Percentiles rank a stretch among this genome's conserved stretches.
phyloP scores from a whole-genome alignment of 2,329 filamentous ascomycete species.

The Exophiala alcalophila region DNA sequence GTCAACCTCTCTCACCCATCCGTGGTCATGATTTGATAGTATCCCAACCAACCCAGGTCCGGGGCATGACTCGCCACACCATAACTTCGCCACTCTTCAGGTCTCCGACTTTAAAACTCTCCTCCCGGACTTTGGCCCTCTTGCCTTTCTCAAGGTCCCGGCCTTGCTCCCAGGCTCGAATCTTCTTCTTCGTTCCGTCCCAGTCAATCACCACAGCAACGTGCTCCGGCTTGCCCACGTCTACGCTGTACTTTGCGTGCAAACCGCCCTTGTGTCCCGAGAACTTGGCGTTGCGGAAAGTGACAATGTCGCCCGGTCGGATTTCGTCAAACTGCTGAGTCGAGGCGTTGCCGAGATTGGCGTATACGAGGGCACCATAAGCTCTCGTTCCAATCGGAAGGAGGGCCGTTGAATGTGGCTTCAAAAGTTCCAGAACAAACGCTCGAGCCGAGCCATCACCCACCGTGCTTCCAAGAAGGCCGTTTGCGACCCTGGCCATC shows the following conservation, averaged over 20 bases:
- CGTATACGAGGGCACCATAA: constrained; percentile 89
- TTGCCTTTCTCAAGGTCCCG: constrained; percentile 90
- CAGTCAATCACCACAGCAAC: constrained; percentile 91
- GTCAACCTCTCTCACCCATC: not conserved
- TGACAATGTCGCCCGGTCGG: constrained; percentile 85
- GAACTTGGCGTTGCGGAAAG: constrained; percentile 87
- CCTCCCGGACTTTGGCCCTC: constrained; percentile 86
- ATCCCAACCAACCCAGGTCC: constrained; percentile 90
- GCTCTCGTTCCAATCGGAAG: constrained; percentile 81
- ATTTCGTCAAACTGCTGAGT: constrained; percentile 91
- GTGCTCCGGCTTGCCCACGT: constrained; percentile 85
- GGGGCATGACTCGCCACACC: constrained; percentile 93
- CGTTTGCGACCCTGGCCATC: constrained; percentile 66
- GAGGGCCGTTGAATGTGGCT: constrained; percentile 69
- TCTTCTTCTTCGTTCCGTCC: constrained; percentile 98
- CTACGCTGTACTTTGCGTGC: constrained; percentile 87
- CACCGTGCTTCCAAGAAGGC: constrained; percentile 71
- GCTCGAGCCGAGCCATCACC: constrained; percentile 78
- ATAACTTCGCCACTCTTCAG: constrained; percentile 90
- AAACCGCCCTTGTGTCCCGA: constrained; percentile 93
- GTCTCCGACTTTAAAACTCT: constrained; percentile 93
- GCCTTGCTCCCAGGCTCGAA: constrained; percentile 91
- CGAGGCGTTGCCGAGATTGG: constrained; percentile 90
- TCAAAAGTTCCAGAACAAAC: constrained; percentile 75
- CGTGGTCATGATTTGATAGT: constrained; percentile 19